Percentiles rank a stretch among this genome's conserved stretches.
These are phyloP conservation scores for Funneliformis caledonium DNA, from an alignment of 371 early-diverging fungal species.

Conservation along the genomic window DNA sequence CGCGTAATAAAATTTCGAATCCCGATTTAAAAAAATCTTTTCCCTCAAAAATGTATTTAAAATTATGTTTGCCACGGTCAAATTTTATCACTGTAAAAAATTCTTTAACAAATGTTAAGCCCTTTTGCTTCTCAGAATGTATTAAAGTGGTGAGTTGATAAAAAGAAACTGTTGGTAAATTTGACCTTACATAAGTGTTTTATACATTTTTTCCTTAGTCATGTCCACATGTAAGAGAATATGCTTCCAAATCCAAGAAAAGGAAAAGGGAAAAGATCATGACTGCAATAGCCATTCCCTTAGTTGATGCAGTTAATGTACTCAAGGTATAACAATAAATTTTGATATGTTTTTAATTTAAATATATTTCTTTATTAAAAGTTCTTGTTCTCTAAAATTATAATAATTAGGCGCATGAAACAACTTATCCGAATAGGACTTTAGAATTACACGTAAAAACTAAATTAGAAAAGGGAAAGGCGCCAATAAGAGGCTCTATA, in stretches of 20 bases:
- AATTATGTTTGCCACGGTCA: neutral
- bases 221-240: neutral
- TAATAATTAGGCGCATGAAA: slow-evolving; percentile 66
- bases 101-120: neutral
- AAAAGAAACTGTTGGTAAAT: neutral
- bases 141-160: neutral
- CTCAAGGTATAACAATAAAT: neutral
- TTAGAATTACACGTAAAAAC: slow-evolving; percentile 77
- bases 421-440: slow-evolving; percentile 68
- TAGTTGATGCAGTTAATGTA: neutral
- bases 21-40: too few relatives aligned
- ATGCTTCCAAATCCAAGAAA: neutral
- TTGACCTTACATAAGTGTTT: neutral
- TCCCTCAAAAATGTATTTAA: too few relatives aligned
- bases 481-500: slow-evolving; percentile 73
- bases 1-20: too few relatives aligned
- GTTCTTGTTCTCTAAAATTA: neutral
- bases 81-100: neutral
- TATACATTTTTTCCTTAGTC: neutral
- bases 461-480: slow-evolving; percentile 44
- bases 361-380: neutral
- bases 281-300: neutral
- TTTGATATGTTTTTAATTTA: neutral
- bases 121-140: neutral
- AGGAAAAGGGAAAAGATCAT: neutral